Percentiles rank a stretch among this genome's conserved stretches.
These are phyloP conservation scores for Podaxis sp. DNA, from an alignment of 768 basidiomycete genomes.

Conservation along the genomic window DNA sequence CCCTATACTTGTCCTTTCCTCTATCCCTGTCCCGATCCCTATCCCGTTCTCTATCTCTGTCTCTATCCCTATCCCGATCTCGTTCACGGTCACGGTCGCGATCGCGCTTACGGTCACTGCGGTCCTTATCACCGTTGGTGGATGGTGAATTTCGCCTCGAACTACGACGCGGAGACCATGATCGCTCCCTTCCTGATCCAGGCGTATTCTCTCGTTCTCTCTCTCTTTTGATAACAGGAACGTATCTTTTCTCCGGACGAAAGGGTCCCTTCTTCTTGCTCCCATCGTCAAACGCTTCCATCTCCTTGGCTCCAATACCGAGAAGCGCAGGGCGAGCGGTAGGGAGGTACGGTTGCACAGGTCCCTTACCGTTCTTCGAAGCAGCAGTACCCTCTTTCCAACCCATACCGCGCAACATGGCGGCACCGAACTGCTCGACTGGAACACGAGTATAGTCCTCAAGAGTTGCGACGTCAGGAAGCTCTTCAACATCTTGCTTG, in stretches of 20 bases:
- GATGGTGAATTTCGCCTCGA: conserved; percentile 56
- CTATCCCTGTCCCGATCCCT: conserved; percentile 4
- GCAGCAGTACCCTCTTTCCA: conserved; percentile 86
- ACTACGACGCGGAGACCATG: conserved; percentile 36
- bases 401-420: conserved; percentile 94
- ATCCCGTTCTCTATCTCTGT: conserved; percentile 5
- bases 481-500: conserved; percentile 76
- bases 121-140: conserved; percentile 32
- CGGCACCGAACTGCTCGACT: conserved; percentile 89
- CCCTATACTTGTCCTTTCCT: conserved; percentile 11
- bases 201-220: conserved; percentile 46
- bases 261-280: conserved; percentile 49
- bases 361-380: conserved; percentile 58
- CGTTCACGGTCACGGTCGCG: conserved; percentile 16
- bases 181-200: conserved; percentile 34
- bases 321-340: conserved; percentile 79
- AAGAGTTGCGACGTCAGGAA: conserved; percentile 74
- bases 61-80: conserved; percentile 17
- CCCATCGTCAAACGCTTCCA: conserved; percentile 70
- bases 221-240: conserved; percentile 80
- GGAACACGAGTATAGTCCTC: conserved; percentile 92
- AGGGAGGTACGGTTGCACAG: conserved; percentile 81
- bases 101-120: conserved; percentile 25
- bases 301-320: conserved; percentile 93
- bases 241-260: conserved; percentile 72